phyloP scores from a whole-genome alignment of 129 eudicot genomes.

The Flaveria trinervia region DNA sequence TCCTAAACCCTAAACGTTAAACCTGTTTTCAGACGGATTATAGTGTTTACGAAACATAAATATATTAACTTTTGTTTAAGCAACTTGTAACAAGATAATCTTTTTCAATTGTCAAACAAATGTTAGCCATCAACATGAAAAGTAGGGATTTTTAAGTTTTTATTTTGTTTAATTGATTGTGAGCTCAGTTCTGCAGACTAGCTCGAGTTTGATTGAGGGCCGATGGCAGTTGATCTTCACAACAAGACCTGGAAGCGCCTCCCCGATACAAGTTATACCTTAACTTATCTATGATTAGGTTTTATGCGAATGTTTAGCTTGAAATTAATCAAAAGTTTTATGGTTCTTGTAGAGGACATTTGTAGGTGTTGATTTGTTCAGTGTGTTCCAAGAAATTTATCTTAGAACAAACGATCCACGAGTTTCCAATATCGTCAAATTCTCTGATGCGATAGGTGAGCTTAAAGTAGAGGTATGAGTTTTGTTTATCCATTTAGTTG shows the following conservation, averaged over 20 bases:
- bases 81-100: background rate
- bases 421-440: conserved; percentile 88
- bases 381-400: conserved; percentile 88
- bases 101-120: background rate
- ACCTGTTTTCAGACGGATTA: background rate
- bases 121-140: background rate
- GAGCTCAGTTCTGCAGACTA: conserved; percentile 61
- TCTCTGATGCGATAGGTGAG: conserved; percentile 91
- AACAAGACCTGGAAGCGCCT: conserved; percentile 95
- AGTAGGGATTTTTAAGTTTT: background rate
- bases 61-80: background rate
- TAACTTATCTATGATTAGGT: background rate
- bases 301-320: conserved; percentile 2
- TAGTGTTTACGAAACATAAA: background rate
- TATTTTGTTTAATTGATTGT: background rate
- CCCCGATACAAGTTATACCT: conserved; percentile 77
- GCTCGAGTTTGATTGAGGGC: conserved; percentile 89
- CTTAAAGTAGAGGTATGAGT: conserved; percentile 90
- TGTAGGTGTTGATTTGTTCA: conserved; percentile 93
- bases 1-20: background rate
- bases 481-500: background rate
- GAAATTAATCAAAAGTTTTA: conserved; percentile 14
- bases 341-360: conserved; percentile 73
- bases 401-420: conserved; percentile 84
- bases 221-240: conserved; percentile 93